These are phyloP conservation scores for Pseudotsuga menziesii DNA, from an alignment of 75 land plant genomes.

Conservation along the genomic window DNA sequence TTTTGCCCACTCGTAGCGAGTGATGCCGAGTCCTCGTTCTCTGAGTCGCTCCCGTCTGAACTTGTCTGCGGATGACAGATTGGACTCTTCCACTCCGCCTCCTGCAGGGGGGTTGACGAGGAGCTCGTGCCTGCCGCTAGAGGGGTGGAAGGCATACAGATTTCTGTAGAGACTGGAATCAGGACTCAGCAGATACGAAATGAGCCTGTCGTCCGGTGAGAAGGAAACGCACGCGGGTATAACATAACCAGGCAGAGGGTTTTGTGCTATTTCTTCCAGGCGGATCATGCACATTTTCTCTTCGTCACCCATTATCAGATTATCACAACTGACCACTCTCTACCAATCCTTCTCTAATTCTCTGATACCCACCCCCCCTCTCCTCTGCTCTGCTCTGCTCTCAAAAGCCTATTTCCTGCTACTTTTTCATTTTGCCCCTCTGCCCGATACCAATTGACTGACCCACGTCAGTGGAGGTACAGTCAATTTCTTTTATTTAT, in stretches of 20 bases:
- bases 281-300: conserved; percentile 11
- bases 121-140: conserved; percentile 45
- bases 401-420: too few relatives aligned
- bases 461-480: too few relatives aligned
- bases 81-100: conserved; percentile 88
- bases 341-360: too few relatives aligned
- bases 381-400: too few relatives aligned
- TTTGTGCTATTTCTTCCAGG: conserved; percentile 82
- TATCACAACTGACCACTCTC: too few relatives aligned
- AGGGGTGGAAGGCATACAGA: conserved; percentile 61
- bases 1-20: conserved; percentile 93
- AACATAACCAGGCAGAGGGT: conserved; percentile 83
- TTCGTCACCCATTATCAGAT: too few relatives aligned
- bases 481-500: too few relatives aligned
- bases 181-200: conserved; percentile 79
- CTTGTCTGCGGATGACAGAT: conserved; percentile 83
- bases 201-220: conserved; percentile 79
- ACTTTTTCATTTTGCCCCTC: too few relatives aligned
- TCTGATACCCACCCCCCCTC: too few relatives aligned
- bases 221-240: conserved; percentile 71
- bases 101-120: conserved; percentile 66
- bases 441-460: too few relatives aligned
- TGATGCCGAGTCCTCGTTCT: conserved; percentile 92
- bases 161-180: conserved; percentile 69
- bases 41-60: conserved; percentile 84